Evolutionary conservation across 108 stramenopile species (phyloP).

Genomic region (Cylindrotheca closterium): DNA sequence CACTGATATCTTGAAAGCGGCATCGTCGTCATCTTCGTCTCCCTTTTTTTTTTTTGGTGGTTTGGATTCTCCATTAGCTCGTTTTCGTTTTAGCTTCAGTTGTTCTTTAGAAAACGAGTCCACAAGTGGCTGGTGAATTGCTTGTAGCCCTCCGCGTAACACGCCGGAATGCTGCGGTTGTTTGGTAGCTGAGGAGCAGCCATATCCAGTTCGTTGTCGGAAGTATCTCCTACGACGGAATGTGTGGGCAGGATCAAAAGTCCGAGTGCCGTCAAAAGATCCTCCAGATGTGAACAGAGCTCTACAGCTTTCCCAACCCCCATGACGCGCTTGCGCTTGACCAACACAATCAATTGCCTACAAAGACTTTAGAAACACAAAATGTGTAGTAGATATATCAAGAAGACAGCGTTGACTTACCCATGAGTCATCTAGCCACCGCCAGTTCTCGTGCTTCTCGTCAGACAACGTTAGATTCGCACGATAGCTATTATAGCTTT

Average conservation of each 20-base stretch:
- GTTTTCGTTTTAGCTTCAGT: constrained; percentile 10
- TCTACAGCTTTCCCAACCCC: constrained; percentile 70
- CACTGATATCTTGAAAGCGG: constrained; percentile 26
- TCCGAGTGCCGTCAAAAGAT: constrained; percentile 45
- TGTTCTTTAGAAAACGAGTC: constrained; percentile 39
- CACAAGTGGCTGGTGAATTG: constrained; percentile 51
- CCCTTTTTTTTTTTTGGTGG: neutral
- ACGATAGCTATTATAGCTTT: constrained; percentile 40
- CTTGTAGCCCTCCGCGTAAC: constrained; percentile 28
- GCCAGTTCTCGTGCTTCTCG: constrained; percentile 30
- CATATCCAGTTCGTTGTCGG: constrained; percentile 30
- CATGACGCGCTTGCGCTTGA: constrained; percentile 27
- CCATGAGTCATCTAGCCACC: constrained; percentile 54
- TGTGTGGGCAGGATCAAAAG: constrained; percentile 45
- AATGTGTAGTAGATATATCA: neutral
- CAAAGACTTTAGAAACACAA: too few relatives aligned
- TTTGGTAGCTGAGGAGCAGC: neutral
- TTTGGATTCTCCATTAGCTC: neutral
- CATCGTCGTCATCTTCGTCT: constrained; percentile 9
- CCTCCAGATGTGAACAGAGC: constrained; percentile 32
- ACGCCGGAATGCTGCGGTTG: neutral
- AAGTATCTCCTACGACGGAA: constrained; percentile 65
- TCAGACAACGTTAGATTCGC: constrained; percentile 23
- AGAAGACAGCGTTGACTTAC: constrained; percentile 35
- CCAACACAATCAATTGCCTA: constrained; percentile 57